Base-by-base conservation (phyloP, 441 rosid species). In the Jatropha multifida region DNA sequence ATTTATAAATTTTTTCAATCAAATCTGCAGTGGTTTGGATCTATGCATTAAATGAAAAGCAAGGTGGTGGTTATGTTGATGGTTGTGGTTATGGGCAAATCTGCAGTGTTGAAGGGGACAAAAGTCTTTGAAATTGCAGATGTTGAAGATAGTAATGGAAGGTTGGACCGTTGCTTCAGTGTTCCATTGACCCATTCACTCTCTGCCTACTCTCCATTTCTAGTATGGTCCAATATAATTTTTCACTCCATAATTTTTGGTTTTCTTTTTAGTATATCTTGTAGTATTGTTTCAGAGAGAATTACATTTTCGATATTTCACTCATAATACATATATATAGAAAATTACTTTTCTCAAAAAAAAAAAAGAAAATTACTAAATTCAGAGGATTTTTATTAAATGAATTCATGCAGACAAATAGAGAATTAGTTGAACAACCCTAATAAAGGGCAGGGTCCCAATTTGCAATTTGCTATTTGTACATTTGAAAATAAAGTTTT, bases 341-440 rank as follows among this genome's bases (percentile, higher is more conserved):
- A 23, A 23, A 23, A 23, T 23, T 23, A 23, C 23, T 0, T 23
- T 23, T 23, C 23, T 23, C 23, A 23, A 23, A 23, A 23, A 23
- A 23, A 23, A 23, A 23, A 23, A 48, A 48, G 13, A 10, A 44
- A 7, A 44, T 44, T 8, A 46, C 12, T 11, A 46, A 46, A 2
- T 46, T 46, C 11, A 6, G 10, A 46, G 4, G 7, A 26, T 64
- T 9, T 20, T 4, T 32, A 65, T 65, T 7, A 65, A 64, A 64
- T 64, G 32, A 32, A 32, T 32, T 32, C 32, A 32, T 32, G 32
- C 32, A 32, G 23, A 61, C 4, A 38, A 14, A 32, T 62, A 12
- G 65, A 26, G 13, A 7, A 9, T 65, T 65, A 14, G 68, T 51
- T 49, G 72, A 51, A 68, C 60, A 68, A 27, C 59, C 71, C 54